Base-by-base conservation (phyloP, 345 rosid species). In the Rubroshorea leprosula region DNA sequence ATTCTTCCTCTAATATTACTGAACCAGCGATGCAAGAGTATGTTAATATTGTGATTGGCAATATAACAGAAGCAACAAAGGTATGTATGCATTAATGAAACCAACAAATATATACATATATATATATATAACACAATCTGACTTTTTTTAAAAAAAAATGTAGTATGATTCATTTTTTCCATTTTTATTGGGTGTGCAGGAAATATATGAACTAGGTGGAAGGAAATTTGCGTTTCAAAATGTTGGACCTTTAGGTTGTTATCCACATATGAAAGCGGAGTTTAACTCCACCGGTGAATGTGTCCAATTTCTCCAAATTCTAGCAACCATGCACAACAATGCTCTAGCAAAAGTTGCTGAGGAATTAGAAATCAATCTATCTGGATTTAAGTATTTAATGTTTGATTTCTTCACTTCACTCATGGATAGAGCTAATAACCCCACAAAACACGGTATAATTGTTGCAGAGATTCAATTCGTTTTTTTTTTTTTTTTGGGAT, bases 191-290 rank as follows among this genome's bases (percentile, higher is more conserved):
- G 2, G 12, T 21, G 43, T 25, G 8, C 25, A n/a, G 18, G 10
- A 11, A 4, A 43, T 6, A 44, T 22, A 16, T 2, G 13, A 16
- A 15, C 16, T 39, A 21, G 70, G 79, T 29, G 69, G 72, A 41
- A 64, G 75, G 7, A 75, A 75, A 49, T 49, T 75, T 14, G 65
- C 70, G 7, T 43, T 60, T 27, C 66, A 53, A 31, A 58, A 62
- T 22, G 60, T 60, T 4, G 68, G 61, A 21, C 68, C 74, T 0
- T 38, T 71, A n/a, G 76, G 80, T n/a, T 71, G 76, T 57, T 7
- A 25, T 19, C 76, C 80, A 39, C 8, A 1, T 13, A 0, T 9
- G 23, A 71, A 46, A 62, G 19, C 54, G 38, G 12, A 9, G 23
- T 39, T 1, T 43, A 52, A 47, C 38, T 5, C 55, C 2, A 52